Conservation (phyloP, 768 basidiomycete species). For the Suillus plorans region DNA sequence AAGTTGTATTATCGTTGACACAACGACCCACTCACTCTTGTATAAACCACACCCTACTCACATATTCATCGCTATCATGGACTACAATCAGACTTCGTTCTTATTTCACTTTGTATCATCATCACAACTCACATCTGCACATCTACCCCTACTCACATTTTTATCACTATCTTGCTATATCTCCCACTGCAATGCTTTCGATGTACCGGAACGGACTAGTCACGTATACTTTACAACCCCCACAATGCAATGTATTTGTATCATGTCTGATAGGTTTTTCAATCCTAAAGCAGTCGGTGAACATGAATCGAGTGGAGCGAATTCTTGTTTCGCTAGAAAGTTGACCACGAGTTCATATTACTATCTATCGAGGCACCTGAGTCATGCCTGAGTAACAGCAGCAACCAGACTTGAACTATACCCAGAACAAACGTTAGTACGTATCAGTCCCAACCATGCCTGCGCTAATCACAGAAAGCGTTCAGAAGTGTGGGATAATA, state of each 20-base stretch:
- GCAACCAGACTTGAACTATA: neutral
- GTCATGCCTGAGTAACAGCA: neutral
- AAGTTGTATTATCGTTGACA: neutral
- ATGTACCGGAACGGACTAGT: neutral
- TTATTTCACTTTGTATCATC: slow-evolving; percentile 1
- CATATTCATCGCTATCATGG: neutral
- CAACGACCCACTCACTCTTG: neutral
- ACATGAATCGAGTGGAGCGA: neutral
- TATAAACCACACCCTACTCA: neutral
- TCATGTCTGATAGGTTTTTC: neutral
- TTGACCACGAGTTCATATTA: neutral
- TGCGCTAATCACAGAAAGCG: neutral
- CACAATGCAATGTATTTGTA: neutral
- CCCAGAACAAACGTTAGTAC: neutral
- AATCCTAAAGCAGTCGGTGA: neutral
- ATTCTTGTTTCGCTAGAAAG: neutral
- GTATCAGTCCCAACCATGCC: neutral
- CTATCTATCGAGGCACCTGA: neutral
- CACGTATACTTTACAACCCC: neutral
- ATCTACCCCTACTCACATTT: neutral
- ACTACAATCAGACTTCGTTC: neutral
- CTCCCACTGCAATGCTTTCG: neutral
- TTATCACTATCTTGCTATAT: slow-evolving; percentile 4
- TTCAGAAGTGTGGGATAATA: neutral
- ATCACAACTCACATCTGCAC: neutral